These are phyloP conservation scores for Magnaporthiopsis incrustans DNA, from an alignment of 2,329 filamentous ascomycete species.

Conservation along the genomic window DNA sequence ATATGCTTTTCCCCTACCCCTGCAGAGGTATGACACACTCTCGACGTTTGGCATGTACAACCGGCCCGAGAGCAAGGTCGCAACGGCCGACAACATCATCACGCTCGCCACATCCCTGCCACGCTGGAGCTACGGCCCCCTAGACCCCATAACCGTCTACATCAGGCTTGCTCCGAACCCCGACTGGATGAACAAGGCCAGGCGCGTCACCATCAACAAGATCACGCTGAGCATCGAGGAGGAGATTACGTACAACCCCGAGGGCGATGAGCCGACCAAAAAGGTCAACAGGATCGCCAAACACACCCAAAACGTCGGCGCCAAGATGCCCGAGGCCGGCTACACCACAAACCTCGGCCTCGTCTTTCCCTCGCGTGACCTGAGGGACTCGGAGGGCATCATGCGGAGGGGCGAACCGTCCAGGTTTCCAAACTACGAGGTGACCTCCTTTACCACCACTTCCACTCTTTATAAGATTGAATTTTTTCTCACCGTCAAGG, in stretches of 20 bases:
- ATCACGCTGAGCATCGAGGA: constrained; percentile 93
- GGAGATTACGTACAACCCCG: constrained; percentile 97
- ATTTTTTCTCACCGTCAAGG: constrained; percentile 92
- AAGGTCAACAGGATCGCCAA: constrained; percentile 84
- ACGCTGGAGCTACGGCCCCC: constrained; percentile 91
- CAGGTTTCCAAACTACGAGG: constrained; percentile 74
- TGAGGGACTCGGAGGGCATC: constrained; percentile 80
- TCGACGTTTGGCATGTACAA: constrained; percentile 99
- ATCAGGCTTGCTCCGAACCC: constrained; percentile 89
- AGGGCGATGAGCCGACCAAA: constrained; percentile 88
- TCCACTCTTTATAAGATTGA: constrained; percentile 97
- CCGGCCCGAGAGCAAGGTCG: constrained; percentile 79
- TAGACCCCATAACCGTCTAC: constrained; percentile 92
- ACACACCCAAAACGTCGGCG: constrained; percentile 71
- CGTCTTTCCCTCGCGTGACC: constrained; percentile 82
- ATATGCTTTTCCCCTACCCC: constrained; percentile 82
- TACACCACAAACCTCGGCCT: constrained; percentile 90
- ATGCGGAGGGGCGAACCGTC: constrained; percentile 76
- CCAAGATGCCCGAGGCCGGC: constrained; percentile 81
- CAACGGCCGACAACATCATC: constrained; percentile 82
- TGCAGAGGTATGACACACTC: constrained; percentile 89
- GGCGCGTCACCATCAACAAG: constrained; percentile 85
- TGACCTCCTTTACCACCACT: constrained; percentile 86
- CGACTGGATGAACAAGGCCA: constrained; percentile 85
- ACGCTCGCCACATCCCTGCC: constrained; percentile 87